These are phyloP conservation scores for Globisporangium sylvaticum DNA, from an alignment of 352 stramenopile genomes.

Conservation along the genomic window DNA sequence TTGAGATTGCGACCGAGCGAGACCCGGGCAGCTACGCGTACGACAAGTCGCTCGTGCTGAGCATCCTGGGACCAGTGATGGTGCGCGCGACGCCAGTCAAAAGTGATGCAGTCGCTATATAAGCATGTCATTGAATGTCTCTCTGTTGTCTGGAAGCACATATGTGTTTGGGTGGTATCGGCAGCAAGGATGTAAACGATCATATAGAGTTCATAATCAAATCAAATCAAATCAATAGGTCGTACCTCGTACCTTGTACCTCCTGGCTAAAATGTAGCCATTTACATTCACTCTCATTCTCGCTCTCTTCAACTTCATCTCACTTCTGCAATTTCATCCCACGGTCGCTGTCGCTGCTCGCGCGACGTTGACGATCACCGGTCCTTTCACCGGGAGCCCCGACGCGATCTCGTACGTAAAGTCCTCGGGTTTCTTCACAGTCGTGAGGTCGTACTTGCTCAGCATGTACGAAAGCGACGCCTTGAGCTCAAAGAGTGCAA, in stretches of 20 bases:
- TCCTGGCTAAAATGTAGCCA: not conserved
- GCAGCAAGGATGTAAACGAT: not conserved
- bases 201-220: not conserved
- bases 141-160: too few species aligned
- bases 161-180: not conserved
- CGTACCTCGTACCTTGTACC: too few species aligned
- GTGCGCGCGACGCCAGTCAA: not conserved
- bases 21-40: not conserved
- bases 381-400: conserved; percentile 30
- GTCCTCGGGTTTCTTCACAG: conserved; percentile 32
- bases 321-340: not conserved
- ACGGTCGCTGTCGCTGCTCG: not conserved
- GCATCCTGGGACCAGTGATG: not conserved
- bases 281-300: not conserved
- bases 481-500: conserved; percentile 57
- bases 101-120: not conserved
- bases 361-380: conserved; percentile 23
- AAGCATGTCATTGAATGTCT: not conserved
- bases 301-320: conserved; percentile 20
- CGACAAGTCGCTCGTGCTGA: not conserved
- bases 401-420: conserved; percentile 38
- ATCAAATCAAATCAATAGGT: not conserved
- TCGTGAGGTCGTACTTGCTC: conserved; percentile 43
- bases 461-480: conserved; percentile 21
- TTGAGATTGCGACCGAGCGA: not conserved